Evolutionary conservation across 139 green algal species (phyloP), one percentile per base, ranked within the genome.

Genomic region (Asterochloris sp.): DNA sequence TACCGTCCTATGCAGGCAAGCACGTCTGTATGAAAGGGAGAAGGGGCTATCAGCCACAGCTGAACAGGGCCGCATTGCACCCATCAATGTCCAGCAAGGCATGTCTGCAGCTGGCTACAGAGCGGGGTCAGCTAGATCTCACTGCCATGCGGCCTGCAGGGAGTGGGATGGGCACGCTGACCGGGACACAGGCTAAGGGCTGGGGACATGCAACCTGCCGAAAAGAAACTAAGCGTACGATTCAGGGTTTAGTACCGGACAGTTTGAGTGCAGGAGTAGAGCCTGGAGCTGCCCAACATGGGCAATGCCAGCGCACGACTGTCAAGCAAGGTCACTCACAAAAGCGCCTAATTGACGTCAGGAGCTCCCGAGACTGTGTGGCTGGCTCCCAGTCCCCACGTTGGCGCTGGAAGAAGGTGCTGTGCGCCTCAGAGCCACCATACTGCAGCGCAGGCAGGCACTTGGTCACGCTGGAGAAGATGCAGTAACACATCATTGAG

Each of bases 381-480:
- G 74, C 84, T 28, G 84, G 90, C 84, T 95, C 89, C 90, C 93
- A 97, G 84, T 93, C 89, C 14, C 95, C 95, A 66, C 93, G 89
- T 85, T 94, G 89, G 64, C 90, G 86, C 83, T 95, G 84, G 85
- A 98, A 97, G 74, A 98, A 96, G 28, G 89, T 88, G 66, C 88
- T 90, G 88, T 99, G 96, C n/a, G 96, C 96, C 62, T 97, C 92
- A 60, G 86, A 94, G 69, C 96, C 96, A 60, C 96, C 96, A 86
- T 98, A 98, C 91, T 98, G 93, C 84, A 83, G 74, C 26, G 76
- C 61, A 75, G 13, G 16, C 76, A 80, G 16, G 23, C 11, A 15
- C 38, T 8, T 54, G 16, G 21, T 24, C 69, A 76, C 0, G 26
- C 73, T 54, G 38, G 38, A 54, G 4, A 54, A 6, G 38, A 2